Evolutionary conservation across 1,139 yeast genomes (phyloP).

Genomic region (Blastobotrys illinoisensis): DNA sequence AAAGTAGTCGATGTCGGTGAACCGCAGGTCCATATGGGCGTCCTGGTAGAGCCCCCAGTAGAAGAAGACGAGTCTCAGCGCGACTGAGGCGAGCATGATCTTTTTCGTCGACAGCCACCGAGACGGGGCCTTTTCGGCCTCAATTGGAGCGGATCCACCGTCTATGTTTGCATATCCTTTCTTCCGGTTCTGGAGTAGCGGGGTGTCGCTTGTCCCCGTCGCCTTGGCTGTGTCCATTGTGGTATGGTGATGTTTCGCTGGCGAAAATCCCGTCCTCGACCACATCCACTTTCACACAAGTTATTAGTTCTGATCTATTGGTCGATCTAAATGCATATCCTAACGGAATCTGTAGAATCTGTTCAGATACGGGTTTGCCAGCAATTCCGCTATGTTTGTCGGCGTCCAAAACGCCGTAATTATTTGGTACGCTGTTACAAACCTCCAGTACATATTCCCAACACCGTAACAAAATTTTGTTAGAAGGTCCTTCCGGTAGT

Average conservation of each 20-base stretch:
- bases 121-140: not conserved
- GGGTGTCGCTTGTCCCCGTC: not conserved
- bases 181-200: not conserved
- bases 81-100: slow-evolving; percentile 8
- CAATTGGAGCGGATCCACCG: not conserved
- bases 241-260: not conserved
- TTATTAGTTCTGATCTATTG: too few species aligned
- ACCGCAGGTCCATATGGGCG: slow-evolving; percentile 66
- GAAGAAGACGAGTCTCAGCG: slow-evolving; percentile 55
- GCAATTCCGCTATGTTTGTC: too few species aligned
- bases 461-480: too few species aligned
- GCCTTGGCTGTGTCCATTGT: not conserved
- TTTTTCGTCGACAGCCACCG: slow-evolving; percentile 4
- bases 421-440: too few species aligned
- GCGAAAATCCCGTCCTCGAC: not conserved
- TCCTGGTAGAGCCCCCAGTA: slow-evolving; percentile 88
- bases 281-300: too few species aligned
- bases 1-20: slow-evolving; percentile 89
- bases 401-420: too few species aligned
- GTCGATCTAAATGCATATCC: too few species aligned
- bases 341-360: too few species aligned
- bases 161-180: not conserved
- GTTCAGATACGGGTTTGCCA: too few species aligned
- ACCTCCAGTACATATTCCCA: too few species aligned
- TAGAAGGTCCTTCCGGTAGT: too few species aligned